phyloP scores from a whole-genome alignment of 2,329 filamentous ascomycete species.

The Ploettnerulaceae sp. region DNA sequence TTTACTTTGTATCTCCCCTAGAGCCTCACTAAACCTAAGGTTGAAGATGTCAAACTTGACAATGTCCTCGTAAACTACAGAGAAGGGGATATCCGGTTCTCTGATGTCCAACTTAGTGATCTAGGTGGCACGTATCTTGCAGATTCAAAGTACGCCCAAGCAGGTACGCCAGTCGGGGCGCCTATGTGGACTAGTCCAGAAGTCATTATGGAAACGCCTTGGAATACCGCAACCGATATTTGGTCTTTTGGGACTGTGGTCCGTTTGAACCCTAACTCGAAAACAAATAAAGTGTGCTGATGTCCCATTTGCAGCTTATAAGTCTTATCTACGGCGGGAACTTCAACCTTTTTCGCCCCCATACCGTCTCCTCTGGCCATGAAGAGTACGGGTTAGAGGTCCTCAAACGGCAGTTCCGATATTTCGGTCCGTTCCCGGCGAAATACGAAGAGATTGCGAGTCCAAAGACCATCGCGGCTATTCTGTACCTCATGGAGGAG shows the following conservation, averaged over 20 bases:
- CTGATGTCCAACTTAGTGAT: constrained; percentile 10
- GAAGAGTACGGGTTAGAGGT: constrained; percentile 18
- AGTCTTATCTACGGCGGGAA: constrained; percentile 20
- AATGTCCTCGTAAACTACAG: constrained; percentile 28
- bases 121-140: constrained; percentile 15
- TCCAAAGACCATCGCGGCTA: constrained; percentile 6
- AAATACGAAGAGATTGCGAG: constrained; percentile 16
- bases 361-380: constrained; percentile 4
- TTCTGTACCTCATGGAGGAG: constrained; percentile 11
- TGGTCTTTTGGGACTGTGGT: constrained; percentile 19
- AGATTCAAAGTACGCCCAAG: constrained; percentile 14
- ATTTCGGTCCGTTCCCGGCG: constrained; percentile 10
- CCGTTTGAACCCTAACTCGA: not conserved
- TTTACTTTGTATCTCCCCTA: not conserved
- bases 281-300: not conserved
- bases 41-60: constrained; percentile 29
- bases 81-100: constrained; percentile 10
- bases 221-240: constrained; percentile 18
- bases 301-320: constrained; percentile 11
- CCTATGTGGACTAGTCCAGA: constrained; percentile 17
- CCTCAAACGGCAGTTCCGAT: constrained; percentile 12
- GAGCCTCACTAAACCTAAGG: not conserved
- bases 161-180: constrained; percentile 11
- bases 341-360: constrained; percentile 15
- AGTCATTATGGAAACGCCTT: constrained; percentile 10